These are phyloP conservation scores for Claviceps africana DNA, from an alignment of 2,329 filamentous ascomycete species.

Conservation along the genomic window DNA sequence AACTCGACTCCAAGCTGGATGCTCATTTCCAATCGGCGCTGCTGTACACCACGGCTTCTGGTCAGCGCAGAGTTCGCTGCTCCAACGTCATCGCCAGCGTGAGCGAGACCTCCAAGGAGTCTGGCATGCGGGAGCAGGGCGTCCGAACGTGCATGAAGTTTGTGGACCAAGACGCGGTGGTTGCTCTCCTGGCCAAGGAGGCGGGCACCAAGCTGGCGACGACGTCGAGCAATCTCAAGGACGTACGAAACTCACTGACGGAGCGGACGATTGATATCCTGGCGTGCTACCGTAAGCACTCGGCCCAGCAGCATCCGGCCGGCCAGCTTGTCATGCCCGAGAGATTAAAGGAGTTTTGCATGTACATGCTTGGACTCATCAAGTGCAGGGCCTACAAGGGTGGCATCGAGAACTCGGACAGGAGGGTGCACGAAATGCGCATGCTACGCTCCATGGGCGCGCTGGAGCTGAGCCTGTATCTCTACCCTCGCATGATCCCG, in stretches of 20 bases:
- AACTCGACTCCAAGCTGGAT: constrained; percentile 91
- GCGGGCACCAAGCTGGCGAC: constrained; percentile 69
- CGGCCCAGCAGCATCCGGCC: constrained; percentile 70
- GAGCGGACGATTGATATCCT: constrained; percentile 91
- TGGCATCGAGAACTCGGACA: constrained; percentile 78
- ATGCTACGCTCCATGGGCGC: constrained; percentile 81
- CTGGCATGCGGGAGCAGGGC: constrained; percentile 29
- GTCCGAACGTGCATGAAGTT: constrained; percentile 79
- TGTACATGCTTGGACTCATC: constrained; percentile 83
- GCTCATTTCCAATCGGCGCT: constrained; percentile 94
- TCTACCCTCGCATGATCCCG: constrained; percentile 88
- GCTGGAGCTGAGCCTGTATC: constrained; percentile 74
- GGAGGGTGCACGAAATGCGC: constrained; percentile 80
- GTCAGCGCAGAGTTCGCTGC: constrained; percentile 81
- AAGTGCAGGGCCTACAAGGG: constrained; percentile 92
- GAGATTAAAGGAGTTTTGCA: constrained; percentile 87
- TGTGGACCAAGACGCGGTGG: constrained; percentile 89
- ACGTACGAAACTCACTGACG: constrained; percentile 67
- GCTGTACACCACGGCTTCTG: constrained; percentile 82
- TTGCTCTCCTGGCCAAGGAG: constrained; percentile 82
- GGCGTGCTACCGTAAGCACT: constrained; percentile 84
- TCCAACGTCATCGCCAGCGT: constrained; percentile 89
- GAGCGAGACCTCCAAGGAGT: constrained; percentile 46
- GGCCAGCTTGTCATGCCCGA: constrained; percentile 92
- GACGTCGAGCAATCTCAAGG: constrained; percentile 61